Evolutionary conservation across 176 grass and related monocot genomes (phyloP).

Genomic region (Cenchrus americanus): DNA sequence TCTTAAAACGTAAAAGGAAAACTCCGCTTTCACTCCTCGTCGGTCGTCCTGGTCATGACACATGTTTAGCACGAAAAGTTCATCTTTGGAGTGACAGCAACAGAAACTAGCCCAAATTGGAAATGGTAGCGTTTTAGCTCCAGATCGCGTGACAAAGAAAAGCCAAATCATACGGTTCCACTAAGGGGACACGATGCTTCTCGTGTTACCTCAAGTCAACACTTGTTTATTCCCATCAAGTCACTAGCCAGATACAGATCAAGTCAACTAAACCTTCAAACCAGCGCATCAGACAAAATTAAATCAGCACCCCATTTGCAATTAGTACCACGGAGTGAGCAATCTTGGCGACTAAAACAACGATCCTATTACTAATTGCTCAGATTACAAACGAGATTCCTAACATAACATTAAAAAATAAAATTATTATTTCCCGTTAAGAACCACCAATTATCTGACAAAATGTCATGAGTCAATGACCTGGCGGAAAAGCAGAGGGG

Average conservation of each 20-base stretch:
- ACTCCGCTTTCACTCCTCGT: too few relatives aligned
- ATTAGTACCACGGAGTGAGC: neutral
- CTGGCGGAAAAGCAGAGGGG: neutral
- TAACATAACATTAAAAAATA: neutral
- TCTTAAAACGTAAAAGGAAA: too few relatives aligned
- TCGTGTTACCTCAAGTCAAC: neutral
- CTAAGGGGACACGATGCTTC: neutral
- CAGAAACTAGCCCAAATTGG: neutral
- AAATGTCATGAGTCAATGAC: neutral
- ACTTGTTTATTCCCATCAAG: neutral
- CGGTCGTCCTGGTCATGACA: neutral
- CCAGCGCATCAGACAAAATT: neutral
- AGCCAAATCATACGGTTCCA: neutral
- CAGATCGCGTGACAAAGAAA: neutral
- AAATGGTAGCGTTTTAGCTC: neutral
- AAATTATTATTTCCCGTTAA: neutral
- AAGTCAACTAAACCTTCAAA: neutral
- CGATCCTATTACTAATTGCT: neutral
- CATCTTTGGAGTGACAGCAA: neutral
- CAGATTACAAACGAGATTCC: neutral
- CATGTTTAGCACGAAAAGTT: neutral
- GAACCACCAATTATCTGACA: neutral
- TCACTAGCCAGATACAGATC: neutral
- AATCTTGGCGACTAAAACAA: neutral
- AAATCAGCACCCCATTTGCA: too few relatives aligned